Evolutionary conservation across 371 early-diverging fungal species (phyloP).

Genomic region (Apophysomyces elegans): DNA sequence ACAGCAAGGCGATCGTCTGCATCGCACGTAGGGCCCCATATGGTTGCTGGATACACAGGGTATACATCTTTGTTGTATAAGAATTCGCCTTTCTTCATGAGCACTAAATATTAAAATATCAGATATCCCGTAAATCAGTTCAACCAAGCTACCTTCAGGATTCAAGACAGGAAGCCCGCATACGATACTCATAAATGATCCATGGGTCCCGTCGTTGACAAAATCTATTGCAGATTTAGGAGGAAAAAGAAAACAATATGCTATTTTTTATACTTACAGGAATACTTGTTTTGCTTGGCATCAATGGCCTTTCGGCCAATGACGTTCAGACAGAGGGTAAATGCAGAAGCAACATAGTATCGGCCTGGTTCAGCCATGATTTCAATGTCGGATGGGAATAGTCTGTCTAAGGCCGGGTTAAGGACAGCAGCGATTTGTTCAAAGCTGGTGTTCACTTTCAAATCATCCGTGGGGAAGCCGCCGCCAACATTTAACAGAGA

Average conservation of each 20-base stretch:
- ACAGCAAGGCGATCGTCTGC: constrained; percentile 94
- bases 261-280: constrained; percentile 61
- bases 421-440: constrained; percentile 82
- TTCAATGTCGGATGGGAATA: constrained; percentile 76
- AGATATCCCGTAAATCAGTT: no score
- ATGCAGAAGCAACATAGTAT: constrained; percentile 94
- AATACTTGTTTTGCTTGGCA: constrained; percentile 56
- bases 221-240: constrained; percentile 58
- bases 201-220: constrained; percentile 98
- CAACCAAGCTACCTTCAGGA: constrained; percentile 68
- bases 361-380: constrained; percentile 98
- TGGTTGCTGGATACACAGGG: constrained; percentile 60
- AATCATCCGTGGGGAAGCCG: constrained; percentile 91
- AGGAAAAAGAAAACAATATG: background rate
- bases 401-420: constrained; percentile 73
- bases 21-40: constrained; percentile 99
- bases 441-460: constrained; percentile 78
- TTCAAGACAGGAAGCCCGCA: constrained; percentile 90
- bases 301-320: constrained; percentile 83
- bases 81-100: constrained; percentile 19
- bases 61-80: constrained; percentile 7
- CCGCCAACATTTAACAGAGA: constrained; percentile 94
- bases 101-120: constrained; percentile 14
- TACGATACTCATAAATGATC: constrained; percentile 95
- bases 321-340: constrained; percentile 89